Evolutionary conservation across 805 yeast species (phyloP), one percentile per base, ranked within the genome.

Genomic region (Starmerella bacillaris): DNA sequence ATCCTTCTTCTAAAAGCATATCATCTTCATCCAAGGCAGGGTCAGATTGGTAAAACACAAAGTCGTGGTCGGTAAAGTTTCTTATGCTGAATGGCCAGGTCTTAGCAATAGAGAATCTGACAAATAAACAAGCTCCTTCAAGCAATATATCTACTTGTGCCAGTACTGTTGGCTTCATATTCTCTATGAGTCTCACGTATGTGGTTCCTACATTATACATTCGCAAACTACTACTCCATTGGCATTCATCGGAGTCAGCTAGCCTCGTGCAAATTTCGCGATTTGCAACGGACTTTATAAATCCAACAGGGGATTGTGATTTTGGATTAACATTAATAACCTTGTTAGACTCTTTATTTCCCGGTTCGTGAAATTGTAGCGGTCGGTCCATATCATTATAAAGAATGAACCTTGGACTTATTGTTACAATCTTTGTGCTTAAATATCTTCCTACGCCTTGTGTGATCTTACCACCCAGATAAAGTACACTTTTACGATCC

Each of bases 1-100:
- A n/a, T 9, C 12, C 9, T 11, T 6, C 8, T 7, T 26, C 29
- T 18, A 14, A 18, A 15, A 18, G 14, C 14, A 7, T 11, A 18
- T 18, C 80, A 39, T 70, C 74, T 39, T 73, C 78, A 38, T 68
- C 69, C 21, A 67, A 47, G 48, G 56, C 52, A 1, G 94, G 94
- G 56, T 84, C 78, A 33, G 78, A 67, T 51, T 89, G 98, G 52
- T 76, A 86, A 43, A 92, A 71, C 33, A 73, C 67, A 49, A 86
- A 82, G 46, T 82, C 94, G n/a, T 68, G 58, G 41, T 80, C 80
- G 51, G 89, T 79, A 56, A 82, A 84, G 53, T 89, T 89, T 41
- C 94, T 62, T 28, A 89, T 74, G 0, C 94, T 79, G 51, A 60
- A 89, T 9, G 98, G 99, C 99, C 99, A 89, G 40, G 72, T 67